Base-by-base conservation (phyloP, 805 yeast species). In the Starmerella riodocensis region DNA sequence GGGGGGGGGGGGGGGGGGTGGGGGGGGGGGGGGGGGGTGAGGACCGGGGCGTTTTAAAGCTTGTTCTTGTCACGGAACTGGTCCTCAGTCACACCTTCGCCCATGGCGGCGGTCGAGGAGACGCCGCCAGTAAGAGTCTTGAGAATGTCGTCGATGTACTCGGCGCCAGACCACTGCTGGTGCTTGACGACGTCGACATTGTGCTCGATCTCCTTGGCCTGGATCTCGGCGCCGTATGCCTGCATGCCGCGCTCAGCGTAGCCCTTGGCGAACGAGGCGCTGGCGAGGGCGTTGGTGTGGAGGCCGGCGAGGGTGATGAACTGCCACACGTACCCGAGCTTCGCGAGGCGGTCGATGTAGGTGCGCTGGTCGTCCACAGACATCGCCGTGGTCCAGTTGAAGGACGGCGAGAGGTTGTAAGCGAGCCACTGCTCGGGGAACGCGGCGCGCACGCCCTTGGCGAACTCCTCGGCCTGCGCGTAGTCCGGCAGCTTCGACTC, bases 91-190 rank as follows among this genome's bases (percentile, higher is more conserved):
- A 88, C 96, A 68, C 97, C 97, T 46, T 78, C 78, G 57, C 96
- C 96, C 96, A 88, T 88, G 35, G 97, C 96, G 50, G 96, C 94
- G 35, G 97, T 88, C 16, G 93, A 78, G 37, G 86, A 71, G 42
- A 86, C 80, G 66, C 97, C 97, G 54, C 96, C 96, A 41, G 91
- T 78, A 20, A 85, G 91, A 63, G 84, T 69, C 63, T 78, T 85
- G 61, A 88, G 75, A 56, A 88, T 68, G 44, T 83, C 78, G 63
- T 88, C 97, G 57, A 88, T 79, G 67, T 84, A 86, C 64, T 83
- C 94, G 23, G 97, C 97, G 59, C 97, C 97, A 31, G 95, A 84
- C 97, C 97, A 88, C 63, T 86, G 84, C 65, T 88, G 97, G 64
- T 88, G 97, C 70, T 85, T 88, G 48, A 88, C 93, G 43, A 88